Percentiles rank a stretch among this genome's conserved stretches.
Conservation (phyloP, 2,329 filamentous ascomycete genomes). For the Ascocoryne sarcoides region DNA sequence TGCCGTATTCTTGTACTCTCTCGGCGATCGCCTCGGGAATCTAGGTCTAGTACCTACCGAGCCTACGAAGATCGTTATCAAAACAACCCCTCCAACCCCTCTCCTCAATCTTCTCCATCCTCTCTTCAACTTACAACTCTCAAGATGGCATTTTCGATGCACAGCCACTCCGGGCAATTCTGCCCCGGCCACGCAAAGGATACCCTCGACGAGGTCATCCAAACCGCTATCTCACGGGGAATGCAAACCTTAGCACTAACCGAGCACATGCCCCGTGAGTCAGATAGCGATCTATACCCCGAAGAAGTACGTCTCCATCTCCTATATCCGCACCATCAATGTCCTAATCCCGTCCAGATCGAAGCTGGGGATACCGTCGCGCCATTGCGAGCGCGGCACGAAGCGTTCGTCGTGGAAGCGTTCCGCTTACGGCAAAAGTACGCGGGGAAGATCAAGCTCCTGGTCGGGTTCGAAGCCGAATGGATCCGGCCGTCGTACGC, state of each 20-base stretch:
- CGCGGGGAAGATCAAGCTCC: constrained; percentile 59
- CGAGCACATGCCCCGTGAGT: constrained; percentile 85
- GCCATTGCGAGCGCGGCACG: constrained; percentile 47
- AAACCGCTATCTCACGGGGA: constrained; percentile 65
- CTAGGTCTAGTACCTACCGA: too few relatives aligned
- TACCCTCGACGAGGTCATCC: constrained; percentile 73
- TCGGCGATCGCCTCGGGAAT: too few relatives aligned
- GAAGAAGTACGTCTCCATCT: constrained; percentile 56
- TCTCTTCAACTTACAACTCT: constrained; percentile 4
- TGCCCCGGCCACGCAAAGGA: constrained; percentile 84
- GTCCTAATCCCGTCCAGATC: constrained; percentile 32
- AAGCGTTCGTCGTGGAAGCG: constrained; percentile 69
- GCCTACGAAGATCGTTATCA: too few relatives aligned
- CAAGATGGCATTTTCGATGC: constrained; percentile 90
- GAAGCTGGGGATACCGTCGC: constrained; percentile 37
- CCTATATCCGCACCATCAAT: background rate
- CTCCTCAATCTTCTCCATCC: constrained; percentile 1
- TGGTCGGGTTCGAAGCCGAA: constrained; percentile 88
- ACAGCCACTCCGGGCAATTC: constrained; percentile 97
- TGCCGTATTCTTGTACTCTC: too few relatives aligned
- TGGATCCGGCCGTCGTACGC: constrained; percentile 69
- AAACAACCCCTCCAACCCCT: too few relatives aligned
- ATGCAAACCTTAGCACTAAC: constrained; percentile 82
- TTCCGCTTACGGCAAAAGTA: constrained; percentile 63
- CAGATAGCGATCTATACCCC: constrained; percentile 73